Percentiles rank a stretch among this genome's conserved stretches.
phyloP scores from a whole-genome alignment of 768 basidiomycete genomes.

The Pleurotus pulmonarius region DNA sequence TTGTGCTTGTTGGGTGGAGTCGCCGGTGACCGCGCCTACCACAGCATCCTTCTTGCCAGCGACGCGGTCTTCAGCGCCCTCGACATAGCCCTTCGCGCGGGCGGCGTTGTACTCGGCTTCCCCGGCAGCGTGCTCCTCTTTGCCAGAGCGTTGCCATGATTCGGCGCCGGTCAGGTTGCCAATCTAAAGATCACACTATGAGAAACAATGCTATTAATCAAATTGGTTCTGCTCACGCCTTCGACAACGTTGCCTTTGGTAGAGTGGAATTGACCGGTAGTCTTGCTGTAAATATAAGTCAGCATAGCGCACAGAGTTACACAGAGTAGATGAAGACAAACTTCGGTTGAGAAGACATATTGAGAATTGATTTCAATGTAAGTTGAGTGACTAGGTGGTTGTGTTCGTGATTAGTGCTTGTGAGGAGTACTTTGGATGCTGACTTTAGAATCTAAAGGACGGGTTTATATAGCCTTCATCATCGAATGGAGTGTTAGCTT shows the following conservation, averaged over 20 bases:
- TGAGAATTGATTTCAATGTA: too few relatives aligned
- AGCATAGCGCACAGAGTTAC: too few relatives aligned
- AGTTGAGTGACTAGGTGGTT: too few relatives aligned
- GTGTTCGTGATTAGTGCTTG: too few relatives aligned
- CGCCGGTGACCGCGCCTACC: slow-evolving; percentile 53
- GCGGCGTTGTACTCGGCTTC: slow-evolving; percentile 29
- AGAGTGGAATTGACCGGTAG: slow-evolving; percentile 40
- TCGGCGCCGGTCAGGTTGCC: slow-evolving; percentile 29
- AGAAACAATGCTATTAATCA: neutral
- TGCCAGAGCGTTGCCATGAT: slow-evolving; percentile 27
- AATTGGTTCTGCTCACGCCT: slow-evolving; percentile 5
- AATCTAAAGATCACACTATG: slow-evolving; percentile 10
- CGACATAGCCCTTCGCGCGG: slow-evolving; percentile 30
- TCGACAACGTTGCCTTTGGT: slow-evolving; percentile 36
- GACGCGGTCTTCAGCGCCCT: slow-evolving; percentile 28
- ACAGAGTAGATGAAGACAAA: too few relatives aligned
- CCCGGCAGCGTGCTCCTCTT: slow-evolving; percentile 30
- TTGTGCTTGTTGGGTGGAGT: slow-evolving; percentile 43
- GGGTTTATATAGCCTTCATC: too few relatives aligned
- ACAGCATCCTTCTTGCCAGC: slow-evolving; percentile 51
- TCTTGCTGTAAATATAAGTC: slow-evolving; percentile 25
- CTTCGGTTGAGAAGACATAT: too few relatives aligned
- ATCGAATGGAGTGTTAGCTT: too few relatives aligned
- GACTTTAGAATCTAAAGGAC: too few relatives aligned
- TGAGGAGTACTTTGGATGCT: too few relatives aligned